Base-by-base conservation (phyloP, 108 stramenopile genomes). In the Schizochytrium sp. region DNA sequence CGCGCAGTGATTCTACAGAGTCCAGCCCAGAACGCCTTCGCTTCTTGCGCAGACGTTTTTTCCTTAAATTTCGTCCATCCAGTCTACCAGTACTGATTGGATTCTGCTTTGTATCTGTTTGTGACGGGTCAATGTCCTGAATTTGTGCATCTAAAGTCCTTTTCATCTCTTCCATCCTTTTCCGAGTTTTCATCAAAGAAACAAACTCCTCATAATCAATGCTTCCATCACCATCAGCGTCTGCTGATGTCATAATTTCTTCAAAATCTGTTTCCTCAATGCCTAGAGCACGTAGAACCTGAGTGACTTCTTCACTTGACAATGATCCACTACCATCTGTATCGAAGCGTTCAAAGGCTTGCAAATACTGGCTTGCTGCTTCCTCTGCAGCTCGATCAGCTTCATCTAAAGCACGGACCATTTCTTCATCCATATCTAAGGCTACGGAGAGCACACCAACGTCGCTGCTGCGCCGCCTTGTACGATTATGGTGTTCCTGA, bases 171-270 rank as follows among this genome's bases (percentile, higher is more conserved):
- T 55, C n/a, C 50, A 83, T 49, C 8, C 76, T 47, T 40, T 83
- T 83, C 10, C 76, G 76, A 53, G 45, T 55, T 53, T 83, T 83
- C 76, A 83, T 83, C 28, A 83, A n/a, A 56, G 50, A 10, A 8
- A 83, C 76, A 83, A 83, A 83, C 53, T 83, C 76, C 28, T 83
- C 76, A 83, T 83, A 83, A 3, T 83, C 53, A 53, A 83, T 83
- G 12, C 28, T 38, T 10, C 76, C 76, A 55, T 83, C 76, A 1
- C 76, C 76, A 53, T 83, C 76, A 10, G n/a, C 5, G 76, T 83
- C 76, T n/a, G 76, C 76, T 53, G 49, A 47, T 13, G 8, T 42
- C 76, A 83, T 55, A 49, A 83, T 55, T n/a, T 50, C 47, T 55
- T 83, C 76, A 2, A 83, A n/a, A 17, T 83, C 76, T 7, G 13